Percentiles rank a stretch among this genome's conserved stretches.
These are phyloP conservation scores for Gaeumannomyces sp. DNA, from an alignment of 2,329 filamentous ascomycete species.

Conservation along the genomic window DNA sequence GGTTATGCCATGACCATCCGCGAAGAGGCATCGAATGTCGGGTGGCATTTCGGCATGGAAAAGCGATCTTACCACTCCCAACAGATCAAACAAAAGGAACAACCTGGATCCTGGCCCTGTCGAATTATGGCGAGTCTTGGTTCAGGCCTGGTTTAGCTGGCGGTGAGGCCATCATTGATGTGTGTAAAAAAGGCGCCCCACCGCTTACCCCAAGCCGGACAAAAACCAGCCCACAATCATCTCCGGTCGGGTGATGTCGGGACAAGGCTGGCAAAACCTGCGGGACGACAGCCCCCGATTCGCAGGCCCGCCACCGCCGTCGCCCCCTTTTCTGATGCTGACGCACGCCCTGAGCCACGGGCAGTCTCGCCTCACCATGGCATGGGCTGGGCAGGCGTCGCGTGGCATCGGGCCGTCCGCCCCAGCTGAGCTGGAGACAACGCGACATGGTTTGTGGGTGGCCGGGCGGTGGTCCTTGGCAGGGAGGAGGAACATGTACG, in stretches of 20 bases:
- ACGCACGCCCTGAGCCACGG: background rate
- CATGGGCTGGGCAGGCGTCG: background rate
- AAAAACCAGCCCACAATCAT: conserved; percentile 1
- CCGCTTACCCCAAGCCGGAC: background rate
- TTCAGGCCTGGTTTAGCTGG: background rate
- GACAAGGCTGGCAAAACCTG: background rate
- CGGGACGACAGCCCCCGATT: background rate
- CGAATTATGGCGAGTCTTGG: no score
- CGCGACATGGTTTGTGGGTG: background rate
- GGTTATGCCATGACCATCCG: no score
- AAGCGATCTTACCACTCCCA: no score
- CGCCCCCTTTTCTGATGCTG: background rate
- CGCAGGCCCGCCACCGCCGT: no score
- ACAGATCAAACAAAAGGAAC: no score
- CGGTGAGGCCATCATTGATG: background rate
- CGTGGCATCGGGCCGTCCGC: no score
- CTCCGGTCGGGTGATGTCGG: background rate
- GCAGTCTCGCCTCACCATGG: background rate
- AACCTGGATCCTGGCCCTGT: no score
- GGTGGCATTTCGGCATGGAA: no score
- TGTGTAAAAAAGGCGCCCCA: no score
- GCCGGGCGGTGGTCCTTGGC: background rate
- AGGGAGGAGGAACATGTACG: background rate
- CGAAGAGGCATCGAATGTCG: no score
- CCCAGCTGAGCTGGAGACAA: background rate